Evolutionary conservation across 164 flowering plant species (phyloP).

Genomic region (Amborella trichopoda): DNA sequence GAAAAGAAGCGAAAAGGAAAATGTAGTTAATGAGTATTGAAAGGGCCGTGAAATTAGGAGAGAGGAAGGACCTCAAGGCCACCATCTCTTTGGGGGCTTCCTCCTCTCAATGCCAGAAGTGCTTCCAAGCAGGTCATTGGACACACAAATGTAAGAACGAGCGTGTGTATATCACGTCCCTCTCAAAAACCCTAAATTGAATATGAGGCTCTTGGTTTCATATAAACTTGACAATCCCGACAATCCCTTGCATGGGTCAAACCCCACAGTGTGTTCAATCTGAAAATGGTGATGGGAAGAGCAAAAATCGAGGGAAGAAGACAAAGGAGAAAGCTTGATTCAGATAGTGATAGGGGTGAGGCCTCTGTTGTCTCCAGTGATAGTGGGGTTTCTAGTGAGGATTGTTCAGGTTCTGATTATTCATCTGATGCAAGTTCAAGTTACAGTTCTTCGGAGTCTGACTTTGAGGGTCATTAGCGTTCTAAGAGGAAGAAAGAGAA

Average conservation of each 20-base stretch:
- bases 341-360: slow-evolving; percentile 63
- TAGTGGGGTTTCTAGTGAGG: slow-evolving; percentile 25
- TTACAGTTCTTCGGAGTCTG: slow-evolving; percentile 64
- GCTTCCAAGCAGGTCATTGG: slow-evolving; percentile 91
- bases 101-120: slow-evolving; percentile 82
- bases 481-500: slow-evolving; percentile 27
- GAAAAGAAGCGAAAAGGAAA: slow-evolving; percentile 87
- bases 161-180: slow-evolving; percentile 80
- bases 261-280: background rate
- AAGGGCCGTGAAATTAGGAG: slow-evolving; percentile 82
- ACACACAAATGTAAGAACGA: slow-evolving; percentile 95
- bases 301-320: slow-evolving; percentile 33
- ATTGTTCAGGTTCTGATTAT: slow-evolving; percentile 52
- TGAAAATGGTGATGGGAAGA: slow-evolving; percentile 12
- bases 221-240: slow-evolving; percentile 62
- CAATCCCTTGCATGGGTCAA: background rate
- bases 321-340: slow-evolving; percentile 70
- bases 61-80: slow-evolving; percentile 62
- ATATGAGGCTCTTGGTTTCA: slow-evolving; percentile 40
- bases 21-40: slow-evolving; percentile 97
- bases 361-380: slow-evolving; percentile 80
- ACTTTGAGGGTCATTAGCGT: slow-evolving; percentile 54
- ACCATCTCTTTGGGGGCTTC: slow-evolving; percentile 33
- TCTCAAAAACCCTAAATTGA: slow-evolving; percentile 82
- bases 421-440: slow-evolving; percentile 65